phyloP scores from a whole-genome alignment of 2,329 filamentous ascomycete species.

The Neodidymelliopsis sp. region DNA sequence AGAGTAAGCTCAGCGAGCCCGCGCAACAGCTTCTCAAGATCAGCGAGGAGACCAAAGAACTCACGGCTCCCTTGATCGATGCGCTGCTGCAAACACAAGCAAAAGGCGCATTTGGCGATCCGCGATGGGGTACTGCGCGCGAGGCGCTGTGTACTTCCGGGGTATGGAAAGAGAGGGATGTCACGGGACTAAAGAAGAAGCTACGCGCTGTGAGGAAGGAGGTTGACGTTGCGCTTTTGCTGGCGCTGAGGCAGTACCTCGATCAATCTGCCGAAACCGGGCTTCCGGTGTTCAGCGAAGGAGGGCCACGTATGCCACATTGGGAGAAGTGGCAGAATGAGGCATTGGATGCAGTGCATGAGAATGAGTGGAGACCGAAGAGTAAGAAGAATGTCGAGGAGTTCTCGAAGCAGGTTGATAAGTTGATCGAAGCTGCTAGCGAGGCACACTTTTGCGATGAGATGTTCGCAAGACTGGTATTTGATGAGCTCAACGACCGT shows the following conservation, averaged over 20 bases:
- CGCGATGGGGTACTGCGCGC: constrained; percentile 29
- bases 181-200: constrained; percentile 37
- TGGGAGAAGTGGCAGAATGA: constrained; percentile 40
- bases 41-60: constrained; percentile 32
- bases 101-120: constrained; percentile 29
- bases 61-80: constrained; percentile 28
- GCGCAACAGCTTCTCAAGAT: constrained; percentile 37
- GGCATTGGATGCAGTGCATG: constrained; percentile 34
- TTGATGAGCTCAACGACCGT: constrained; percentile 35
- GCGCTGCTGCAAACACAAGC: constrained; percentile 31
- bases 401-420: constrained; percentile 36
- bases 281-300: constrained; percentile 30
- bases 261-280: constrained; percentile 41
- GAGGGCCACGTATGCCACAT: constrained; percentile 25
- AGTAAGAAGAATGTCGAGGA: constrained; percentile 42
- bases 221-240: constrained; percentile 34
- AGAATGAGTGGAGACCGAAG: constrained; percentile 36
- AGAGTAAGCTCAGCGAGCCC: constrained; percentile 36
- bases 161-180: constrained; percentile 42
- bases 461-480: constrained; percentile 33
- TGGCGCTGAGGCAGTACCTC: constrained; percentile 39
- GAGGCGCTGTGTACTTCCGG: constrained; percentile 46
- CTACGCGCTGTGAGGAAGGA: constrained; percentile 30
- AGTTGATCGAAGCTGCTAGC: constrained; percentile 26
- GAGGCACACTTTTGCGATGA: constrained; percentile 33